Percentiles rank a stretch among this genome's conserved stretches.
Evolutionary conservation across 176 grass and related monocot species (phyloP).

Genomic region (Oryza meyeriana): DNA sequence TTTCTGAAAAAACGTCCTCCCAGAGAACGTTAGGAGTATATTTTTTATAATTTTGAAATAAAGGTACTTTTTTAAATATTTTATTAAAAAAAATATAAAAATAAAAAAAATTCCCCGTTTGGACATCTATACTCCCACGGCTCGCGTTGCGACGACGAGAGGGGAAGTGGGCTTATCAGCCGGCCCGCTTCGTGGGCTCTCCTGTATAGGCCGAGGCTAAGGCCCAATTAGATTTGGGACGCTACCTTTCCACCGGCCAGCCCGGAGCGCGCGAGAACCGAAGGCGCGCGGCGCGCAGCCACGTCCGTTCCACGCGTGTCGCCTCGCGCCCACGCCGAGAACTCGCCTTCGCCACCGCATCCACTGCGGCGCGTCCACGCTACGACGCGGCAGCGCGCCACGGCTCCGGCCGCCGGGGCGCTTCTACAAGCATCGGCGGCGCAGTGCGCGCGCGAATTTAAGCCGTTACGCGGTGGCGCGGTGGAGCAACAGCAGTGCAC

Average conservation of each 20-base stretch:
- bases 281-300: not conserved
- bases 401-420: not conserved
- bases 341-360: not conserved
- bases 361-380: not conserved
- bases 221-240: not conserved
- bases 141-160: not conserved
- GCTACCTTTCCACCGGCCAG: not conserved
- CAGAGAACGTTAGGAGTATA: too few relatives aligned
- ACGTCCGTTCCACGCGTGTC: slow-evolving; percentile 7
- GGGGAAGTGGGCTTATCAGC: not conserved
- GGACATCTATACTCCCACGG: not conserved
- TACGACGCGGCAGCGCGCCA: not conserved
- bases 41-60: too few relatives aligned
- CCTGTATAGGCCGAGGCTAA: not conserved
- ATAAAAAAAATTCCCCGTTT: too few relatives aligned
- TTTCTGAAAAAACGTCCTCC: too few relatives aligned
- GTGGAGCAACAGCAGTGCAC: not conserved
- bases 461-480: not conserved
- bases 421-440: slow-evolving; percentile 24
- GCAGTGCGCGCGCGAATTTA: slow-evolving; percentile 9
- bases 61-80: too few relatives aligned
- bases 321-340: not conserved
- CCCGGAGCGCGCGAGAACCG: not conserved
- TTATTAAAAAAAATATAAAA: too few relatives aligned
- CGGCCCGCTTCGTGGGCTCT: not conserved